Conservation (phyloP, 352 stramenopile genomes). For the Aphanomyces euteiches region DNA sequence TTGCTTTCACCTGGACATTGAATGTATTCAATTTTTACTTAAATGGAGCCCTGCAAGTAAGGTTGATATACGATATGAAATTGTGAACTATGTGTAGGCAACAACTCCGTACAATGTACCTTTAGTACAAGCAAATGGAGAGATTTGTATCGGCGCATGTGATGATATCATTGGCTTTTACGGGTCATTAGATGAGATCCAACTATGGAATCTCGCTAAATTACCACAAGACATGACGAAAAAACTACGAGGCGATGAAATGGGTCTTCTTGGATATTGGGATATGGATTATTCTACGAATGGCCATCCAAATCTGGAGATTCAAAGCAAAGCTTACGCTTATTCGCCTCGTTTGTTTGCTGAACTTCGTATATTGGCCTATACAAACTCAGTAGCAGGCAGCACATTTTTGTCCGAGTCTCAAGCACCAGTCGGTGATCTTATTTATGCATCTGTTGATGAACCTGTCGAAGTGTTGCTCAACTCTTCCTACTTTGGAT, state of each 20-base stretch:
- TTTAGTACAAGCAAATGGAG: neutral
- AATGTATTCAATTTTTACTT: constrained; percentile 4
- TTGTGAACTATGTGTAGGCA: neutral
- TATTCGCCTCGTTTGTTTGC: neutral
- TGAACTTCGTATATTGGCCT: constrained; percentile 6
- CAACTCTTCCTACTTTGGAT: neutral
- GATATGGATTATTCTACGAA: constrained; percentile 6
- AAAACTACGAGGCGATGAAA: constrained; percentile 7
- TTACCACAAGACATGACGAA: neutral
- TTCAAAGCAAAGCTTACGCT: constrained; percentile 6
- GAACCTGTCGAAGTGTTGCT: neutral
- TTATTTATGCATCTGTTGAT: constrained; percentile 1
- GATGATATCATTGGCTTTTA: neutral
- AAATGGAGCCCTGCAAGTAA: constrained; percentile 9
- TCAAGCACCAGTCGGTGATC: neutral
- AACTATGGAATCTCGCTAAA: constrained; percentile 6
- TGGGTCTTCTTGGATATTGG: constrained; percentile 26
- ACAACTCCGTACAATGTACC: neutral
- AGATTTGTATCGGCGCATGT: constrained; percentile 10
- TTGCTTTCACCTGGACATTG: neutral
- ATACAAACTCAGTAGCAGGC: neutral
- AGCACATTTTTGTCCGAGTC: constrained; percentile 9
- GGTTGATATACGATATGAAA: neutral
- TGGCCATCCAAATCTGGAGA: neutral
- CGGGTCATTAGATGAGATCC: constrained; percentile 15